Percentiles rank a stretch among this genome's conserved stretches.
phyloP scores from a whole-genome alignment of 129 eudicot genomes.

The Lonicera japonica region DNA sequence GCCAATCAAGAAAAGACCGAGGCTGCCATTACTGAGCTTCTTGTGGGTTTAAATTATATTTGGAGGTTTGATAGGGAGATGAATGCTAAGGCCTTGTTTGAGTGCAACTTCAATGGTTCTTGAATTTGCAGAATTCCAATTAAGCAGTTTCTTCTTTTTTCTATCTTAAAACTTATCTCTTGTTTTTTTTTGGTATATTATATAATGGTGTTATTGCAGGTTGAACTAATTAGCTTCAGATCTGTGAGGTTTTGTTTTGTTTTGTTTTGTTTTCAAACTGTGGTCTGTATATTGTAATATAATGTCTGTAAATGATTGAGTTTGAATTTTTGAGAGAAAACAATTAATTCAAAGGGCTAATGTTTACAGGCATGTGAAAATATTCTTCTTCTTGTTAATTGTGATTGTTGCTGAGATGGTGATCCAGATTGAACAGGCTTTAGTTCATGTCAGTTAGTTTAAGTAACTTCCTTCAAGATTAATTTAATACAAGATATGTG shows the following conservation, averaged over 20 bases:
- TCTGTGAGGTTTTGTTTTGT: constrained; percentile 44
- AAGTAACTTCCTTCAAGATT: background rate
- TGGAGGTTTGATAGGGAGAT: constrained; percentile 98
- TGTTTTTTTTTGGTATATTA: background rate
- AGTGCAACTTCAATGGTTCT: constrained; percentile 46
- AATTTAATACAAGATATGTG: background rate
- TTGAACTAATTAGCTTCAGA: constrained; percentile 36
- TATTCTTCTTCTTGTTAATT: constrained; percentile 7
- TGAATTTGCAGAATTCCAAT: constrained; percentile 27
- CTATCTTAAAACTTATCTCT: background rate
- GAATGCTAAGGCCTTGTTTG: constrained; percentile 78
- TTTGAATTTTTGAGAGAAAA: constrained; percentile 20
- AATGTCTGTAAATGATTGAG: constrained; percentile 39
- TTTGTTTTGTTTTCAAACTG: constrained; percentile 19
- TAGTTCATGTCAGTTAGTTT: constrained; percentile 1
- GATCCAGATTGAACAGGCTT: constrained; percentile 21
- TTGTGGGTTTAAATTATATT: constrained; percentile 87
- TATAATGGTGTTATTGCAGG: constrained; percentile 14
- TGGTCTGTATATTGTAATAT: constrained; percentile 40
- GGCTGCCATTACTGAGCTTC: constrained; percentile 86
- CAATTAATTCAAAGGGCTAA: constrained; percentile 28
- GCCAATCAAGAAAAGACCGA: constrained; percentile 87
- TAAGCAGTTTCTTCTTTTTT: constrained; percentile 12
- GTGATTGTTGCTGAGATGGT: constrained; percentile 7
- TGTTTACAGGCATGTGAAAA: constrained; percentile 15